These are phyloP conservation scores for Melanomma pulvis-pyrius DNA, from an alignment of 495 filamentous ascomycete species.

Conservation along the genomic window DNA sequence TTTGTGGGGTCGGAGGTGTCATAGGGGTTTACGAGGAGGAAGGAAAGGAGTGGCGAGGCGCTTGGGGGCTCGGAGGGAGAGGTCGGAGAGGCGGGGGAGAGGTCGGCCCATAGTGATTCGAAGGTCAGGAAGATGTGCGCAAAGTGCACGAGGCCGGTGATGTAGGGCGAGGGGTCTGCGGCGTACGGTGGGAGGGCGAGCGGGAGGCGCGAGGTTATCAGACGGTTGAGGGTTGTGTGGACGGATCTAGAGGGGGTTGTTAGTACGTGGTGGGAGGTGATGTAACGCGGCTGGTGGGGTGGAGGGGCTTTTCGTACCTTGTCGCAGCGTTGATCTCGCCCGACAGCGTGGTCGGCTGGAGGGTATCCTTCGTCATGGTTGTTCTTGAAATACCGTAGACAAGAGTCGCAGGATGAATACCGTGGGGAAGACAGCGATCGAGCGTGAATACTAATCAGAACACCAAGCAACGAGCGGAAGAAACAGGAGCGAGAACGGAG, in stretches of 20 bases:
- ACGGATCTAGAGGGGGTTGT: constrained; percentile 39
- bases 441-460: no score
- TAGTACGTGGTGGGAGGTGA: background rate
- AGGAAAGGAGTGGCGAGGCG: constrained; percentile 33
- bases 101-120: constrained; percentile 47
- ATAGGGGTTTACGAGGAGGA: constrained; percentile 39
- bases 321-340: constrained; percentile 33
- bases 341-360: constrained; percentile 6
- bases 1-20: constrained; percentile 7
- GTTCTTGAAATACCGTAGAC: background rate
- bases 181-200: constrained; percentile 51
- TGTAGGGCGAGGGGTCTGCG: constrained; percentile 44
- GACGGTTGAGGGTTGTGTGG: constrained; percentile 53
- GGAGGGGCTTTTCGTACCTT: constrained; percentile 12
- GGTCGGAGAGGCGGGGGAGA: constrained; percentile 28
- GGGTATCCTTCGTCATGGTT: background rate
- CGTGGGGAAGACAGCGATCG: background rate
- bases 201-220: constrained; percentile 52
- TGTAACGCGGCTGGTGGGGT: background rate
- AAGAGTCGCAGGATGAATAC: background rate
- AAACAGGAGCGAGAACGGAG: no score
- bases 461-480: background rate
- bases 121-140: constrained; percentile 52
- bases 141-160: constrained; percentile 50
- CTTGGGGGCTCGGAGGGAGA: constrained; percentile 22